Evolutionary conservation across 371 early-diverging fungal genomes (phyloP).

Genomic region (Actinomortierella wolfii): DNA sequence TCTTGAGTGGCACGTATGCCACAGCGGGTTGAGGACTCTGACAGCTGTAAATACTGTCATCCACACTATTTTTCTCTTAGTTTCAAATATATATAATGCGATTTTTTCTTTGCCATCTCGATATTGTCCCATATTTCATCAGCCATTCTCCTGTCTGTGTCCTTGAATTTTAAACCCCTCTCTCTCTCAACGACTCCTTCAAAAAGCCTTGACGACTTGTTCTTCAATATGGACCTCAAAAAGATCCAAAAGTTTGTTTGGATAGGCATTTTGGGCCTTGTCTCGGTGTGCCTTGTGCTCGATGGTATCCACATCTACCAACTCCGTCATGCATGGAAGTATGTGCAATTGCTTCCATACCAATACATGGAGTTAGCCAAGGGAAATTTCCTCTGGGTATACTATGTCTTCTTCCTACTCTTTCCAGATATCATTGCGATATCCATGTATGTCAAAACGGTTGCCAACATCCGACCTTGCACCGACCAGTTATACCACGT

Average conservation of each 20-base stretch:
- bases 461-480: too few relatives aligned
- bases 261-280: background rate
- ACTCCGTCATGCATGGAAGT: background rate
- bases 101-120: background rate
- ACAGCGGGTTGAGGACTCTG: background rate
- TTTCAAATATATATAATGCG: too few relatives aligned
- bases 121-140: background rate
- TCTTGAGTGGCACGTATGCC: too few relatives aligned
- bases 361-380: slow-evolving; percentile 3
- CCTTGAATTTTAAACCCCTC: background rate
- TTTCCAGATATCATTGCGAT: slow-evolving; percentile 6
- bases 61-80: background rate
- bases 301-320: slow-evolving; percentile 9
- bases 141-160: background rate
- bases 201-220: background rate
- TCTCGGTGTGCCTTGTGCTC: slow-evolving; percentile 10
- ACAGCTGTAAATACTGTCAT: background rate
- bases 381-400: background rate
- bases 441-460: background rate
- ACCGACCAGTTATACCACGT: background rate
- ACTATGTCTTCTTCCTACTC: background rate
- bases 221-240: background rate
- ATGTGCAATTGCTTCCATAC: slow-evolving; percentile 2
- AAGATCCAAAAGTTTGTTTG: slow-evolving; percentile 1
- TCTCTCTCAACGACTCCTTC: background rate